These are phyloP conservation scores for Tulasnella sp. DNA, from an alignment of 768 basidiomycete species.

Conservation along the genomic window DNA sequence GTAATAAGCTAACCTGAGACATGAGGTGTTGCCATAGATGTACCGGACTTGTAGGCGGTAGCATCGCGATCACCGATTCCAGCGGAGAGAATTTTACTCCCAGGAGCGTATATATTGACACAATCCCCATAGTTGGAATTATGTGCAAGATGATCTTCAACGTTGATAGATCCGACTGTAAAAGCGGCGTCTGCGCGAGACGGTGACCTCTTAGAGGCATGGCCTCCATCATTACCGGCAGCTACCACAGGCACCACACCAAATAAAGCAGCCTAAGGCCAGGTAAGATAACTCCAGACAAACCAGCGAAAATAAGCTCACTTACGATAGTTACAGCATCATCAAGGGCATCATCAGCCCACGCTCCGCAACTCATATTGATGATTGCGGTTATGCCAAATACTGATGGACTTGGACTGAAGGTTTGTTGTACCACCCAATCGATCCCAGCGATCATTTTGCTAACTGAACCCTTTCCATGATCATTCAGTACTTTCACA, in stretches of 20 bases:
- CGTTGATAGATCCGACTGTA: constrained; percentile 17
- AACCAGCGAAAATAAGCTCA: neutral
- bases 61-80: constrained; percentile 11
- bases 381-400: no score
- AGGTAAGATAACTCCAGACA: neutral
- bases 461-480: no score
- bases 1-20: constrained; percentile 5
- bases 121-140: constrained; percentile 4
- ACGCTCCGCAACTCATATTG: no score
- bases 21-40: constrained; percentile 10
- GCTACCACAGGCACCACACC: constrained; percentile 17
- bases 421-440: no score
- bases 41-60: constrained; percentile 5
- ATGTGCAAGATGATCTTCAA: constrained; percentile 6
- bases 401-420: no score
- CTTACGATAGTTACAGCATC: no score
- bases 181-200: constrained; percentile 16
- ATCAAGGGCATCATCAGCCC: no score
- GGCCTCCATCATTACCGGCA: constrained; percentile 16
- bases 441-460: no score
- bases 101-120: constrained; percentile 14
- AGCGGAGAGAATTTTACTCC: constrained; percentile 10
- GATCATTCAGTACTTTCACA: constrained; percentile 19
- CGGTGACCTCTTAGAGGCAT: constrained; percentile 14
- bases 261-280: constrained; percentile 2